Evolutionary conservation across 495 filamentous ascomycete genomes (phyloP), one percentile per base, ranked within the genome.

Genomic region (Pyronema domesticum): DNA sequence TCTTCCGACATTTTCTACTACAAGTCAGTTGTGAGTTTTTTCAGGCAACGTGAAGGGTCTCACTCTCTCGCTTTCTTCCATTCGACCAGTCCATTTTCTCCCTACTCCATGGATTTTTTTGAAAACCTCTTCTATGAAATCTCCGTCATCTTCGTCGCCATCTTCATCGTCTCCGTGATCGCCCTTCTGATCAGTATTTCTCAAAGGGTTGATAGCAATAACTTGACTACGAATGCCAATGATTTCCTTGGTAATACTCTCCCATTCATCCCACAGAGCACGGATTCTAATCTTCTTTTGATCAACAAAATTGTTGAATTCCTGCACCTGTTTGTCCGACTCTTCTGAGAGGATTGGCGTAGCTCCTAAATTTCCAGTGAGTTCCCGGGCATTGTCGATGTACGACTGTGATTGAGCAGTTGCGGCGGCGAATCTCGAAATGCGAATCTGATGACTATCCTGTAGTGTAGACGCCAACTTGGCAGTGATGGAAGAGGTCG

Each of bases 21-120:
- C 14, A 15, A 15, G 14, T 44, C 23, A 50, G 37, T 56, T 37
- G 53, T 17, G 17, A 37, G 14, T 35, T 51, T 15, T 23, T 8
- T 51, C 53, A 15, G 17, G 37, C 7, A 10, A 52, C 35, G 34
- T 7, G 45, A 37, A 19, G 30, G 45, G 15, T 33, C 60, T 43
- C 40, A 64, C 61, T 55, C 61, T 63, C 47, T 64, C 61, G 35
- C 60, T 59, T 10, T 60, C 57, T 34, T 63, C 60, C 61, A 64
- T 60, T 39, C 59, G 63, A 37, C 55, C 58, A 15, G 33, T 14
- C 60, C 60, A 63, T 49, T 53, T 51, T 37, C 55, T 59, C 14
- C 57, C 61, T 35, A 63, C 54, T 19, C 30, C 42, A 18, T 54
- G 59, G 19, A 60, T 53, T 15, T 50, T 55, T 30, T 47, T 50